Base-by-base conservation (phyloP, 1,139 yeast species). In the Blastobotrys illinoisensis region DNA sequence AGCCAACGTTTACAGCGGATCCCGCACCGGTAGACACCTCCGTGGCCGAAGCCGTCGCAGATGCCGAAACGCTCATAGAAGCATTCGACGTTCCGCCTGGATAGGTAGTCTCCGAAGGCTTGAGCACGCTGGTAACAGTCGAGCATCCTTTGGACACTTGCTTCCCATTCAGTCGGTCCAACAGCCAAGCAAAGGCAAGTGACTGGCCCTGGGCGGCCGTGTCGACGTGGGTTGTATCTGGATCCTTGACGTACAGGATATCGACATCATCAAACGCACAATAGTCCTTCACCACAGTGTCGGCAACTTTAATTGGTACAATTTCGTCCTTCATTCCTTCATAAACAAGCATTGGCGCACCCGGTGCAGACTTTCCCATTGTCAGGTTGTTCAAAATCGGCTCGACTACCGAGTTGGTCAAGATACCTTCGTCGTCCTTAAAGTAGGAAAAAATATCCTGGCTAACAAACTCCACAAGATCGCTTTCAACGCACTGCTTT, bases 311-410 rank as follows among this genome's bases (percentile, higher is more conserved):
- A 24, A 58, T 43, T 19, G 65, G 63, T 16, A 59, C 64, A 13
- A 64, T 54, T 44, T 60, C 63, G 53, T 68, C 71, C 20, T 57
- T 49, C 43, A 58, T 54, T 14, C 68, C 68, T 46, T 67, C 64
- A 54, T 62, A 66, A 5, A 67, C 57, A 50, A 52, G 57, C 53
- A 64, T 7, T 55, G 70, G 60, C 47, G 53, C 48, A 16, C 46
- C 44, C 40, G 71, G 72, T 2, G 59, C 53, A 32, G 62, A 36
- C 7, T 16, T 36, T 14, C 62, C 65, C 60, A 61, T 48, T 16
- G 62, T 58, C 44, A 58, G 55, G 24, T 59, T 58, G 11, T 58
- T 44, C 21, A 57, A 43, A 13, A 56, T 48, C 20, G 48, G 28
- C 20, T 46, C 46, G 9, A 53, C 45, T 20, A 28, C 47, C 2